These are phyloP conservation scores for Ocimum tenuiflorum DNA, from an alignment of 257 asterid species.

Conservation along the genomic window DNA sequence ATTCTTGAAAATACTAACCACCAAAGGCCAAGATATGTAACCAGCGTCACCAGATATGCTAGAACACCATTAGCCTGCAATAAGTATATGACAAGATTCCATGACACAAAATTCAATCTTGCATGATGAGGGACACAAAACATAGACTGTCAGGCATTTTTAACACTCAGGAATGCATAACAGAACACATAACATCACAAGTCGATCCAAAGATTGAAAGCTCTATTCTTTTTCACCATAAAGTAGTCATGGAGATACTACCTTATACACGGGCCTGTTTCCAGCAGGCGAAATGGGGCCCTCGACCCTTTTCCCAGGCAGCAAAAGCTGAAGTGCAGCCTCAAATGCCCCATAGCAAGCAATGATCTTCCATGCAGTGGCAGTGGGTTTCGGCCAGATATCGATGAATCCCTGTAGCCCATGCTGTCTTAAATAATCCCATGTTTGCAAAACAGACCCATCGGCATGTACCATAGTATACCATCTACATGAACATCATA, in stretches of 20 bases:
- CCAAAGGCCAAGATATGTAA: conserved; percentile 76
- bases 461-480: conserved; percentile 95
- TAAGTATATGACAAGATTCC: conserved; percentile 9
- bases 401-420: conserved; percentile 61
- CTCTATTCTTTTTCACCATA: neutral
- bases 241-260: conserved; percentile 6
- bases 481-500: conserved; percentile 59
- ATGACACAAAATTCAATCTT: conserved; percentile 10
- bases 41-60: conserved; percentile 70
- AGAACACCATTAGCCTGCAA: conserved; percentile 83
- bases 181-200: neutral
- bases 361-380: conserved; percentile 66
- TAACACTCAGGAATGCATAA: neutral
- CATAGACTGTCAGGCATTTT: neutral
- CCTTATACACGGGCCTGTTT: conserved; percentile 86
- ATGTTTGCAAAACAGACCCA: conserved; percentile 74
- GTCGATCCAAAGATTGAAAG: neutral
- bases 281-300: conserved; percentile 94
- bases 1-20: conserved; percentile 46
- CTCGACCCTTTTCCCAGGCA: conserved; percentile 79
- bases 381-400: conserved; percentile 85
- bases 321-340: conserved; percentile 83
- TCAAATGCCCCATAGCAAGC: conserved; percentile 70
- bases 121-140: neutral
- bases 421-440: conserved; percentile 47